A percentile compares a stretch with the other conserved stretches of the same genome.
phyloP scores from a whole-genome alignment of 306 rosid genomes.

The Quercus engelmannii region DNA sequence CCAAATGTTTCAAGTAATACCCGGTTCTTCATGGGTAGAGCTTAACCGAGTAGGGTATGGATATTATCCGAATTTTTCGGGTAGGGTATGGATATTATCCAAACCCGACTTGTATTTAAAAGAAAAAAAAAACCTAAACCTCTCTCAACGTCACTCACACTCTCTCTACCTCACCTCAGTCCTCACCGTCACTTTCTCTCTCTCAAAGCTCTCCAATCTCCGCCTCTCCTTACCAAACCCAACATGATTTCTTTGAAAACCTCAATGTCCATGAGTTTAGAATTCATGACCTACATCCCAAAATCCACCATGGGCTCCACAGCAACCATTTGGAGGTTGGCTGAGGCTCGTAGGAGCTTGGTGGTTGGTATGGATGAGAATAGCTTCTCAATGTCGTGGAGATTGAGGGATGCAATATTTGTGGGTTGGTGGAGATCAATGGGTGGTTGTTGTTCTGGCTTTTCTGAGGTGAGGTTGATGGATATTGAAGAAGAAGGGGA shows the following conservation, averaged over 20 bases:
- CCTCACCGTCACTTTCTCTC: no score
- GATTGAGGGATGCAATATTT: constrained; percentile 14
- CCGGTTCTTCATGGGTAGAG: no score
- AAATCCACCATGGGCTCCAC: constrained; percentile 70
- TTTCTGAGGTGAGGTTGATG: not conserved
- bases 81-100: no score
- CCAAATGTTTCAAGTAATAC: no score
- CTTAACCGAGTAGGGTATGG: no score
- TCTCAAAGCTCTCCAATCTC: no score
- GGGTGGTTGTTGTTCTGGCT: not conserved
- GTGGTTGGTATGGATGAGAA: constrained; percentile 45
- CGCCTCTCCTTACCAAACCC: not conserved
- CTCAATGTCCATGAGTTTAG: constrained; percentile 49
- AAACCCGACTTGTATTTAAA: no score
- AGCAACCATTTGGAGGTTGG: constrained; percentile 68
- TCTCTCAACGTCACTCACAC: no score
- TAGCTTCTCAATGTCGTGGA: constrained; percentile 41
- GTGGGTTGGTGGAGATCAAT: constrained; percentile 7
- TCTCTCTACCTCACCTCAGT: no score
- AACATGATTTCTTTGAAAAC: constrained; percentile 9
- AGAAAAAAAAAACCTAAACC: no score
- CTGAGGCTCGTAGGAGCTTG: constrained; percentile 52
- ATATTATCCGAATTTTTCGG: no score
- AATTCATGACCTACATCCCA: constrained; percentile 71
- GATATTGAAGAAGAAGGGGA: not conserved